Conservation (phyloP, 2,329 filamentous ascomycete genomes). For the Aureobasidium sp. region DNA sequence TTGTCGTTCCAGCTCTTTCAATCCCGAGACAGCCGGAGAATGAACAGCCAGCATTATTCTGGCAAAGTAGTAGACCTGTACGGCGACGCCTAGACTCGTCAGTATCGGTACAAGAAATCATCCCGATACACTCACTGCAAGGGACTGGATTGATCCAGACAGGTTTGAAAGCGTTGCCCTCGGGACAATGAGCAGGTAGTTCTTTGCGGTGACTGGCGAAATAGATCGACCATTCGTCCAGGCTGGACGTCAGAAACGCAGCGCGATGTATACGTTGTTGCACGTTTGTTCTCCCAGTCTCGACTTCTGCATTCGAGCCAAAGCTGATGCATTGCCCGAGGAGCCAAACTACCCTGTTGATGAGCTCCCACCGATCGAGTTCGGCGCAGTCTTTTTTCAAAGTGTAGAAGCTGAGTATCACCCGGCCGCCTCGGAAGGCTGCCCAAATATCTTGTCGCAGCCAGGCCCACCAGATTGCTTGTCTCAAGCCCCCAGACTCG, state of each 20-base stretch:
- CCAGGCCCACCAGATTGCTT: conserved; percentile 61
- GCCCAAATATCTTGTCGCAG: conserved; percentile 60
- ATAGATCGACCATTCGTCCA: conserved; percentile 45
- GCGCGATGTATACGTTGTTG: conserved; percentile 32
- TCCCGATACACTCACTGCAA: neutral
- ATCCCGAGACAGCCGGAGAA: conserved; percentile 44
- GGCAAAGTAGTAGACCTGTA: conserved; percentile 49
- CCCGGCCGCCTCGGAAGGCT: conserved; percentile 52
- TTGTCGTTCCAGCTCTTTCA: conserved; percentile 41
- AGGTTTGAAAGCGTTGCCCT: conserved; percentile 34
- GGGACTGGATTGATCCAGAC: conserved; percentile 47
- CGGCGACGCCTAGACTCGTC: conserved; percentile 31
- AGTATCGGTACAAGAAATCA: neutral
- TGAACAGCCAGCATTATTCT: conserved; percentile 48
- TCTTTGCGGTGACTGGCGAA: conserved; percentile 41
- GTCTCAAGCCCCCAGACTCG: conserved; percentile 49
- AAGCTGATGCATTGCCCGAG: conserved; percentile 53
- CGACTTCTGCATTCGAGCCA: conserved; percentile 46
- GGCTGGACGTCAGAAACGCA: conserved; percentile 37
- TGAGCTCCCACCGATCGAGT: conserved; percentile 49
- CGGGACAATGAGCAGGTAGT: conserved; percentile 28
- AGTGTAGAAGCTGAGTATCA: conserved; percentile 53
- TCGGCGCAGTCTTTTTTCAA: conserved; percentile 44
- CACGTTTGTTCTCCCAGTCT: conserved; percentile 37
- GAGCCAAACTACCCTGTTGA: conserved; percentile 48